Percentiles rank a stretch among this genome's conserved stretches.
Evolutionary conservation across 371 early-diverging fungal genomes (phyloP).

Genomic region (Zopfochytrium polystomum): DNA sequence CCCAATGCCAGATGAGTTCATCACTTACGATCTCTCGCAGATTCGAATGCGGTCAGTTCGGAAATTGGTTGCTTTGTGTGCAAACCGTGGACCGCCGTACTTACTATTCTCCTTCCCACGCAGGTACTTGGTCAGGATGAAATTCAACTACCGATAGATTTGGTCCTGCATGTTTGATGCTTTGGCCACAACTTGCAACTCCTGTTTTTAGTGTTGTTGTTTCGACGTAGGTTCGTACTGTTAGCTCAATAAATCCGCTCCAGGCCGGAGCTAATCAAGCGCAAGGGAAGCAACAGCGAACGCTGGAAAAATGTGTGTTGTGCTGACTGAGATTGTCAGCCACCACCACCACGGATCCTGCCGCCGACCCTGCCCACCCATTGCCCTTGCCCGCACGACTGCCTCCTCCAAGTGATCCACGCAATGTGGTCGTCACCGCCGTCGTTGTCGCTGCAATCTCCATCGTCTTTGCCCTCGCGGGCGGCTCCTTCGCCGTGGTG

Average conservation of each 20-base stretch:
- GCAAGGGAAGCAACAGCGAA: not conserved
- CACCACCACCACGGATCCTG: too few relatives aligned
- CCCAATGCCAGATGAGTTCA: too few relatives aligned
- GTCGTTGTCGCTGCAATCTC: too few relatives aligned
- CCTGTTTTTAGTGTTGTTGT: not conserved
- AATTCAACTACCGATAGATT: constrained; percentile 22
- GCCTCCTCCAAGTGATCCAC: too few relatives aligned
- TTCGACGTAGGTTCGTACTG: not conserved
- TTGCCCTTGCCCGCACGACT: too few relatives aligned
- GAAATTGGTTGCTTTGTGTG: too few relatives aligned
- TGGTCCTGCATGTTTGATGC: not conserved
- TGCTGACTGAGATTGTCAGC: not conserved
- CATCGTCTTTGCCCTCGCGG: too few relatives aligned
- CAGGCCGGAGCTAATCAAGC: not conserved
- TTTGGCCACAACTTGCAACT: not conserved
- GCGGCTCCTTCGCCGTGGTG: too few relatives aligned
- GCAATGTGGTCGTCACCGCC: too few relatives aligned
- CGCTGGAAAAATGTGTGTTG: not conserved
- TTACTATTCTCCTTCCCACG: too few relatives aligned
- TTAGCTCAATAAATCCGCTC: not conserved
- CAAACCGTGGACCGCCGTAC: too few relatives aligned
- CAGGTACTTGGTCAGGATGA: constrained; percentile 56
- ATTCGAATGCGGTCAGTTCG: constrained; percentile 56
- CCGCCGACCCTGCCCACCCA: too few relatives aligned
- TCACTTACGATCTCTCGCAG: constrained; percentile 59